phyloP scores from a whole-genome alignment of 371 early-diverging fungal species.

The Thermomucor indicae-seudaticae region DNA sequence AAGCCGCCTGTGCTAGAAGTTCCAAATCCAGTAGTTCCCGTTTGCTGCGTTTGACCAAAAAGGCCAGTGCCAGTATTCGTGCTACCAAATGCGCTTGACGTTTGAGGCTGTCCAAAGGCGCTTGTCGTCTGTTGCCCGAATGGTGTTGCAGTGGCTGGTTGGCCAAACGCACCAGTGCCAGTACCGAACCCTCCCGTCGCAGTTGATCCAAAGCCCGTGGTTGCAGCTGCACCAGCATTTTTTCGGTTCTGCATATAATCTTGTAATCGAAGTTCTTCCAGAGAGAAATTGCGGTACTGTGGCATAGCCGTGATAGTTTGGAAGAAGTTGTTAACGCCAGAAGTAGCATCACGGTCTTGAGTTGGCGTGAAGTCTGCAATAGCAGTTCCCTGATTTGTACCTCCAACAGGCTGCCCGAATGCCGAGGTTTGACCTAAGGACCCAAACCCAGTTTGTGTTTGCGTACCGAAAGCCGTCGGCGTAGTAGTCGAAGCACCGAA shows the following conservation, averaged over 20 bases:
- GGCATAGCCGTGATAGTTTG: constrained; percentile 89
- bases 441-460: constrained; percentile 33
- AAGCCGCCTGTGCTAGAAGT: constrained; percentile 19
- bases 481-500: constrained; percentile 19
- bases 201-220: constrained; percentile 32
- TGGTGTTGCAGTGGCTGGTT: constrained; percentile 18
- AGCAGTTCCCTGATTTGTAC: constrained; percentile 72
- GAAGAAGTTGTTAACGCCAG: constrained; percentile 59
- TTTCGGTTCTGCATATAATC: constrained; percentile 88
- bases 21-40: neutral
- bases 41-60: neutral
- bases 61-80: constrained; percentile 8
- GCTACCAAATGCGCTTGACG: constrained; percentile 25
- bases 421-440: constrained; percentile 20
- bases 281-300: constrained; percentile 78
- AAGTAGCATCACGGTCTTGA: constrained; percentile 60
- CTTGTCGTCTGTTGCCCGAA: constrained; percentile 33
- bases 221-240: constrained; percentile 36
- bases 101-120: constrained; percentile 26
- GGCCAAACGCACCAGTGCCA: constrained; percentile 47
- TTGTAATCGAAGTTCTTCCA: constrained; percentile 90
- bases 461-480: constrained; percentile 22
- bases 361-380: constrained; percentile 66
- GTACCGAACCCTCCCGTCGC: constrained; percentile 20
- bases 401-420: constrained; percentile 52